A percentile compares a stretch with the other conserved stretches of the same genome.
These are phyloP conservation scores for Clitopilus hobsonii DNA, from an alignment of 768 basidiomycete species.

Conservation along the genomic window DNA sequence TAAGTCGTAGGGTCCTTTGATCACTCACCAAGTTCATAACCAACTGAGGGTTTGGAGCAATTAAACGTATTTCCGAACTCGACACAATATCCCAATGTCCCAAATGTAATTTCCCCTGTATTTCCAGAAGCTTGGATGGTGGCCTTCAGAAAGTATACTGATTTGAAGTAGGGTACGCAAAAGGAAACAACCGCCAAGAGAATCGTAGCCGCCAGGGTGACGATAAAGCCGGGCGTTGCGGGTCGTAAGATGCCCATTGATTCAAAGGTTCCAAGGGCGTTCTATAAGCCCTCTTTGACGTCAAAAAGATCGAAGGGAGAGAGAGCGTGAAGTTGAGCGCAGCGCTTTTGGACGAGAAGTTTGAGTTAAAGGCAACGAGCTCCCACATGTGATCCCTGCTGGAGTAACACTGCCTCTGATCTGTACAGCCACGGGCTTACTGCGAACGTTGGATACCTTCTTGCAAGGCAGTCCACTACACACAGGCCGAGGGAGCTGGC, in stretches of 20 bases:
- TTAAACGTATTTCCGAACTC: slow-evolving; percentile 48
- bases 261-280: slow-evolving; percentile 2
- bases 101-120: slow-evolving; percentile 72
- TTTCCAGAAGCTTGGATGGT: slow-evolving; percentile 40
- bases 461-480: too few species aligned
- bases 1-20: slow-evolving; percentile 1
- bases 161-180: slow-evolving; percentile 86
- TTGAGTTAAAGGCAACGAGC: not conserved
- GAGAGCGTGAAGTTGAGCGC: not conserved
- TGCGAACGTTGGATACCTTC: not conserved
- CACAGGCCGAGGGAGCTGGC: too few species aligned
- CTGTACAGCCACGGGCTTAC: not conserved
- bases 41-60: slow-evolving; percentile 79
- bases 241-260: slow-evolving; percentile 67
- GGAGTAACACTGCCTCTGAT: not conserved
- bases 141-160: slow-evolving; percentile 85
- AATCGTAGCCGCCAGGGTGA: slow-evolving; percentile 73
- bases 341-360: slow-evolving; percentile 9
- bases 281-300: not conserved
- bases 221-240: slow-evolving; percentile 86
- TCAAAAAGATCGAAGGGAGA: not conserved
- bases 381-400: not conserved
- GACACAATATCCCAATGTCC: slow-evolving; percentile 86
- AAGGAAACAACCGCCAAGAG: slow-evolving; percentile 86
- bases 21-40: slow-evolving; percentile 80